Base-by-base conservation (phyloP, 2,329 filamentous ascomycete genomes). In the Colletotrichum cereale region DNA sequence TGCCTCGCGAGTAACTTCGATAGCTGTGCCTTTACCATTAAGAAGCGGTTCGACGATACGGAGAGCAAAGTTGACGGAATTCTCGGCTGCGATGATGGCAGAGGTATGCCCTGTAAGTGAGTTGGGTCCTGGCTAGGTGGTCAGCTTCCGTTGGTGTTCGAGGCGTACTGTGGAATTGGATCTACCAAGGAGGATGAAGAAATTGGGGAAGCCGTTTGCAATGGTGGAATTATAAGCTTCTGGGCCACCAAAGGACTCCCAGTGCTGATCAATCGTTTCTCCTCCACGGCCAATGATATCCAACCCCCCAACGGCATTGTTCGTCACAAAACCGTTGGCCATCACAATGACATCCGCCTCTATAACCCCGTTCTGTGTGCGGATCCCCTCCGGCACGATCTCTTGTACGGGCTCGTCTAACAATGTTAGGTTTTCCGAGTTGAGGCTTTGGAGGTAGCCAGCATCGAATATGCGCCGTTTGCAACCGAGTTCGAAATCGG, bases 391-490 rank as follows among this genome's bases (percentile, higher is more conserved):
- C 0, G 80, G 76, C 1, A 88, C 83, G 16, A 91, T 82, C 16
- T 84, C 82, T 1, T 81, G 82, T 10, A 88, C 79, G 2, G 82
- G 82, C 31, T 86, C 83, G 0, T 87, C 85, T 0, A 86, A 88
- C 62, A 84, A 58, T 1, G 76, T 78, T 8, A 84, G 36, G 10
- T 89, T 89, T 0, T 84, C 79, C 4, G 85, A 79, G 47, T 89
- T 82, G 47, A 92, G 79, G 50, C 83, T 82, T 18, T 82, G 75
- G 26, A 89, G 83, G 82, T 91, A 92, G 1, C 82, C 82, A 2
- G 85, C 82, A 70, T 91, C 89, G 64, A 87, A 87, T 66, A 92
- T 86, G 18, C 89, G 84, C n/a, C 90, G 81, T 80, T 91, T 92
- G 80, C 90, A 92, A 1, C 89, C 89, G 18, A 91, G 79, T 55